These are phyloP conservation scores for Salisapilia sapeloensis DNA, from an alignment of 352 stramenopile genomes.

Conservation along the genomic window DNA sequence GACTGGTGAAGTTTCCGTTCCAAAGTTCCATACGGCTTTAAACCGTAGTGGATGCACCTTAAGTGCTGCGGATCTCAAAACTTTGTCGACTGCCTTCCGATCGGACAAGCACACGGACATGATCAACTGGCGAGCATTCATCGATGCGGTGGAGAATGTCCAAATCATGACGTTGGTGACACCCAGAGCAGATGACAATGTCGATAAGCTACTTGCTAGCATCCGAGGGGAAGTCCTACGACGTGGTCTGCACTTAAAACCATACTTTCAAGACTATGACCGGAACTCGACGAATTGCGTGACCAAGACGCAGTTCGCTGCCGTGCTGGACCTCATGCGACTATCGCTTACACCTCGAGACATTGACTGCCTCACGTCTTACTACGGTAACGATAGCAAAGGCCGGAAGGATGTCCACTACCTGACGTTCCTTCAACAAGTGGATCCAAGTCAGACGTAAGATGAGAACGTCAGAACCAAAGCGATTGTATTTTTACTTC, in stretches of 20 bases:
- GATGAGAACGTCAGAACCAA: not conserved
- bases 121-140: constrained; percentile 63
- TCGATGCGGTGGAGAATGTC: constrained; percentile 29
- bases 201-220: constrained; percentile 17
- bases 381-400: constrained; percentile 26
- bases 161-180: not conserved
- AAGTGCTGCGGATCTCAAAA: constrained; percentile 38
- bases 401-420: constrained; percentile 68
- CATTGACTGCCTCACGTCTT: constrained; percentile 22
- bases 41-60: constrained; percentile 63
- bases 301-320: constrained; percentile 69
- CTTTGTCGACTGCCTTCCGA: constrained; percentile 39
- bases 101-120: constrained; percentile 46
- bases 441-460: constrained; percentile 54
- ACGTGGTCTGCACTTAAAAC: constrained; percentile 67
- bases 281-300: constrained; percentile 53
- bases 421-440: constrained; percentile 44
- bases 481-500: too few species aligned
- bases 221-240: constrained; percentile 39
- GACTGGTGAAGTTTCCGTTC: constrained; percentile 59
- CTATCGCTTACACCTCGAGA: constrained; percentile 26
- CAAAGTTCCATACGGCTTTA: constrained; percentile 75
- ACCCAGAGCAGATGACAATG: constrained; percentile 1
- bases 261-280: constrained; percentile 79
- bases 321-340: constrained; percentile 76